Evolutionary conservation across 495 filamentous ascomycete genomes (phyloP).

Genomic region (Hypoxylon perforatum): DNA sequence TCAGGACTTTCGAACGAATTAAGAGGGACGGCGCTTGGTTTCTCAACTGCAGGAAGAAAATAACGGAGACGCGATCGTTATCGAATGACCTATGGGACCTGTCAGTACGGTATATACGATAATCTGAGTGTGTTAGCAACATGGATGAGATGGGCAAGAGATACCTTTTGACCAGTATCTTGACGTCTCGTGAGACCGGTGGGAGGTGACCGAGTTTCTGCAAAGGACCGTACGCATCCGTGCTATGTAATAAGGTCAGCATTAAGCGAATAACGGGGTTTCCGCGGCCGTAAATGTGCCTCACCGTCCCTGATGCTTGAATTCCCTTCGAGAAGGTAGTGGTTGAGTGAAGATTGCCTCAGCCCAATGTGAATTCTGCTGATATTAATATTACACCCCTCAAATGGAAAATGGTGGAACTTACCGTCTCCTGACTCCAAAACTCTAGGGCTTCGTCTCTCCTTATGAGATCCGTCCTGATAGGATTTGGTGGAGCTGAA

Average conservation of each 20-base stretch:
- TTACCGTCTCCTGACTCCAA: slow-evolving; percentile 46
- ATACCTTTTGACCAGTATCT: slow-evolving; percentile 64
- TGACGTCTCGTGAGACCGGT: slow-evolving; percentile 55
- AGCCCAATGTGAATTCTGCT: slow-evolving; percentile 60
- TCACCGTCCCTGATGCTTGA: slow-evolving; percentile 56
- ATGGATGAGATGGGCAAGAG: not conserved
- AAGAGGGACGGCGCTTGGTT: slow-evolving; percentile 57
- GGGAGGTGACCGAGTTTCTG: slow-evolving; percentile 43
- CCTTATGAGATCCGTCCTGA: slow-evolving; percentile 43
- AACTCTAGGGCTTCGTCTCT: slow-evolving; percentile 46
- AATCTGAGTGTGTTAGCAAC: not conserved
- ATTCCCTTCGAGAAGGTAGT: slow-evolving; percentile 59
- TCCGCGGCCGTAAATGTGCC: slow-evolving; percentile 13
- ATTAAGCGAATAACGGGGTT: not conserved
- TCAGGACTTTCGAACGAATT: slow-evolving; percentile 52
- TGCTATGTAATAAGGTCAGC: slow-evolving; percentile 45
- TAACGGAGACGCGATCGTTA: slow-evolving; percentile 61
- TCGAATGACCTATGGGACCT: slow-evolving; percentile 56
- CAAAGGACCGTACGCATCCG: slow-evolving; percentile 53
- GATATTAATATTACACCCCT: slow-evolving; percentile 8
- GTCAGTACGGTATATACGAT: slow-evolving; percentile 11
- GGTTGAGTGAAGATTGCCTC: slow-evolving; percentile 67
- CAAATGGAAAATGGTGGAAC: not conserved
- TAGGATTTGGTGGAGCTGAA: slow-evolving; percentile 43
- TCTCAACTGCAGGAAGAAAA: slow-evolving; percentile 54